Conservation (phyloP, 164 flowering plant species). For the Aristolochia contorta region DNA sequence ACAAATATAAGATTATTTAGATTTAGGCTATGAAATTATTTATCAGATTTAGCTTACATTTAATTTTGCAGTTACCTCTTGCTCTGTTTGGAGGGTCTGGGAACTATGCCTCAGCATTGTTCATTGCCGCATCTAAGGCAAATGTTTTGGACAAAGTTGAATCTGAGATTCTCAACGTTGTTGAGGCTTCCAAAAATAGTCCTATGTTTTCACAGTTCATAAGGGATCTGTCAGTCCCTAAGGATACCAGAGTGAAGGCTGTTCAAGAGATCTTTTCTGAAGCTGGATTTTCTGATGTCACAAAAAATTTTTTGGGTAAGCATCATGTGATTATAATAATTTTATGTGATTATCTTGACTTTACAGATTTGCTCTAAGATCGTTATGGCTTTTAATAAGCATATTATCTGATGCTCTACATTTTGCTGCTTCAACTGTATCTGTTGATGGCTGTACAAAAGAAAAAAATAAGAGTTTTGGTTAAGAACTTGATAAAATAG, state of each 20-base stretch:
- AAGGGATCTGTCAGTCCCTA: constrained; percentile 56
- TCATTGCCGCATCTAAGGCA: constrained; percentile 52
- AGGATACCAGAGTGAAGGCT: constrained; percentile 47
- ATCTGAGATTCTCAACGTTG: constrained; percentile 53
- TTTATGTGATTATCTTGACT: neutral
- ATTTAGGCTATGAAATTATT: neutral
- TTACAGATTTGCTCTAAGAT: neutral
- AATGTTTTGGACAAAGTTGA: constrained; percentile 70
- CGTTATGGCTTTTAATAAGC: too few species aligned
- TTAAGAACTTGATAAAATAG: too few species aligned
- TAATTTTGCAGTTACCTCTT: constrained; percentile 50
- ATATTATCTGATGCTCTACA: too few species aligned
- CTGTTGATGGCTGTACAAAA: too few species aligned
- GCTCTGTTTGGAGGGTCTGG: constrained; percentile 66
- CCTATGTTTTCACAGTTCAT: constrained; percentile 55
- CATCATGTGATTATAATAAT: neutral
- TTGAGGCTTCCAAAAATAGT: constrained; percentile 61
- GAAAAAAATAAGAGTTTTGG: too few species aligned
- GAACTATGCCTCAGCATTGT: constrained; percentile 86
- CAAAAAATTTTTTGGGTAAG: constrained; percentile 68
- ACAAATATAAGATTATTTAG: neutral
- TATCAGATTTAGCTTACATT: neutral
- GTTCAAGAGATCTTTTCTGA: constrained; percentile 40
- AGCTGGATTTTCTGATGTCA: constrained; percentile 62
- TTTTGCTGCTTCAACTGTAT: too few species aligned